Evolutionary conservation across 106 monocot species (phyloP).

Genomic region (Allium sativum): DNA sequence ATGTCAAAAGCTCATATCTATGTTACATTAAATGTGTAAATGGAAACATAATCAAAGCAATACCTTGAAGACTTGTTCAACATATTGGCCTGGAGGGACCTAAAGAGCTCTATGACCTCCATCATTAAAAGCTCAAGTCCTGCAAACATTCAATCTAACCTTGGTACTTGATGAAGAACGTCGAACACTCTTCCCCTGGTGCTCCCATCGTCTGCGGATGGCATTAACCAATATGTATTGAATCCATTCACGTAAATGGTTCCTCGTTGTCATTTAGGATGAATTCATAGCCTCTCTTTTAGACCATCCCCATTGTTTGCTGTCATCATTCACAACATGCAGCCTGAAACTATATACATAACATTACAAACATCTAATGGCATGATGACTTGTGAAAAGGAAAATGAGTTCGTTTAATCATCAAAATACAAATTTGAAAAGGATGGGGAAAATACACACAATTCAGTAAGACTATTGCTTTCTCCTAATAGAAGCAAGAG

Average conservation of each 20-base stretch:
- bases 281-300: slow-evolving; percentile 41
- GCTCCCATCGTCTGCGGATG: slow-evolving; percentile 37
- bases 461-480: too few relatives aligned
- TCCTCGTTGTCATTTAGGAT: slow-evolving; percentile 14
- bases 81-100: slow-evolving; percentile 47
- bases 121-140: slow-evolving; percentile 89
- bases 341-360: slow-evolving; percentile 2
- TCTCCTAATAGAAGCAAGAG: too few relatives aligned
- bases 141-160: slow-evolving; percentile 56
- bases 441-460: too few relatives aligned
- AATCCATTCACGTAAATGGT: slow-evolving; percentile 63
- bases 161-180: slow-evolving; percentile 35
- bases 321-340: neutral
- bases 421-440: too few relatives aligned
- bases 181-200: slow-evolving; percentile 47
- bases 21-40: neutral
- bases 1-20: too few relatives aligned
- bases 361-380: too few relatives aligned
- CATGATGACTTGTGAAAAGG: too few relatives aligned
- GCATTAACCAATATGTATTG: slow-evolving; percentile 94
- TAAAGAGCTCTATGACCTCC: slow-evolving; percentile 74
- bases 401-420: too few relatives aligned
- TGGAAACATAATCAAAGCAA: neutral
- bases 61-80: slow-evolving; percentile 82
- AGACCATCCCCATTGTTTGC: slow-evolving; percentile 46